Evolutionary conservation across 306 rosid genomes (phyloP).

Genomic region (Mimosa bimucronata): DNA sequence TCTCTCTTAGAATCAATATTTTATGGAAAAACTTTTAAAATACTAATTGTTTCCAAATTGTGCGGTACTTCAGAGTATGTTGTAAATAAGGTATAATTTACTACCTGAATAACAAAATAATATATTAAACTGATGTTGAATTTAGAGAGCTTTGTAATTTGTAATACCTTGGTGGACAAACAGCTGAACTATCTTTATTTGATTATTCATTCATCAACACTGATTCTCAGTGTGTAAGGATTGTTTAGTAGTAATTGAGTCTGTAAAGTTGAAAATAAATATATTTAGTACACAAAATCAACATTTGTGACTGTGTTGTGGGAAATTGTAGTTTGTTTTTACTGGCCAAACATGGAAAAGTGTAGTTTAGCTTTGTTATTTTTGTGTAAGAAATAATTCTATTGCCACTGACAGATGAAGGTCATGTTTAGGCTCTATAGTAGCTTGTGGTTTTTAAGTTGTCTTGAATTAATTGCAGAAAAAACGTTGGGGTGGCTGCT

Average conservation of each 20-base stretch:
- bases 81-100: background rate
- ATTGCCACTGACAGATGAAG: conserved; percentile 6
- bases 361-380: background rate
- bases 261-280: conserved; percentile 1
- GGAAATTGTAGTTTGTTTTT: background rate
- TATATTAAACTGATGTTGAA: conserved; percentile 14
- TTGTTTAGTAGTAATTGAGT: background rate
- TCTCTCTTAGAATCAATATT: conserved; percentile 6
- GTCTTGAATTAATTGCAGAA: conserved; percentile 60
- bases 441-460: conserved; percentile 28
- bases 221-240: background rate
- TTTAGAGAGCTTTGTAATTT: background rate
- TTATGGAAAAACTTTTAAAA: background rate
- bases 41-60: background rate
- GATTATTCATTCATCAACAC: background rate
- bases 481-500: conserved; percentile 92
- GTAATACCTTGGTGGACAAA: background rate
- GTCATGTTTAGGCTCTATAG: conserved; percentile 28
- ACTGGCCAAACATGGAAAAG: background rate
- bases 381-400: conserved; percentile 5
- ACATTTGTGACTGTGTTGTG: background rate
- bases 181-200: background rate
- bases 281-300: background rate
- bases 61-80: background rate
- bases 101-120: background rate